These are phyloP conservation scores for Neurospora africana DNA, from an alignment of 495 filamentous ascomycete genomes.

Conservation along the genomic window DNA sequence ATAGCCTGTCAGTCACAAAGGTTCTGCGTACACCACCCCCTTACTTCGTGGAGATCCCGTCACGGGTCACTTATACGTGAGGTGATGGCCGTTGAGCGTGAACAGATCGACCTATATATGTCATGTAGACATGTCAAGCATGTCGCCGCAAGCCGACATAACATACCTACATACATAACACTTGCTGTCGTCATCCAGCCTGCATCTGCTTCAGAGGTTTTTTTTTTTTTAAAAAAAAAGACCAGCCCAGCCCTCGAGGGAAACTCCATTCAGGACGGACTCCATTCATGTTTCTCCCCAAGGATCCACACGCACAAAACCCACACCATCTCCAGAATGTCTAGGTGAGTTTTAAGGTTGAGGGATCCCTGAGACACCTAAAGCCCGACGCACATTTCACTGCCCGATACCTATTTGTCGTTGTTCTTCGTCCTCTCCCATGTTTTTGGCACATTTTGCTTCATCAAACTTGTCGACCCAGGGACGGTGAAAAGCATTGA, in stretches of 20 bases:
- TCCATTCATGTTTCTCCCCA: not conserved
- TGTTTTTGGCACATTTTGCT: not conserved
- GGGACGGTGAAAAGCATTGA: conserved; percentile 3
- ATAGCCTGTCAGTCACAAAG: not conserved
- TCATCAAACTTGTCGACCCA: conserved; percentile 12
- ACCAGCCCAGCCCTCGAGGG: not conserved
- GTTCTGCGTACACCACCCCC: not conserved
- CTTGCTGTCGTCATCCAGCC: not conserved
- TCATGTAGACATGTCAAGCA: not conserved
- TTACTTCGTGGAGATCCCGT: not conserved
- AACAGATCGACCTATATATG: not conserved
- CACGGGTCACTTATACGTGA: not conserved
- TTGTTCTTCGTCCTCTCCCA: not conserved
- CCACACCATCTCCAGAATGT: not conserved
- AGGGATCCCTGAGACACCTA: not conserved
- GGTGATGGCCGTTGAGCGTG: not conserved
- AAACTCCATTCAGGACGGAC: not conserved
- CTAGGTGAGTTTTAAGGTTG: not conserved
- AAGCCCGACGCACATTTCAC: not conserved
- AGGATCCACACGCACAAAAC: not conserved
- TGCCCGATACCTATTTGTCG: not conserved
- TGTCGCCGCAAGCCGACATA: not conserved
- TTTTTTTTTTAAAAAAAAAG: not conserved
- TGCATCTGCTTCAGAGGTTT: not conserved
- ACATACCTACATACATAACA: not conserved